Conservation (phyloP, 2,329 filamentous ascomycete species). For the Stachybotrys elegans region DNA sequence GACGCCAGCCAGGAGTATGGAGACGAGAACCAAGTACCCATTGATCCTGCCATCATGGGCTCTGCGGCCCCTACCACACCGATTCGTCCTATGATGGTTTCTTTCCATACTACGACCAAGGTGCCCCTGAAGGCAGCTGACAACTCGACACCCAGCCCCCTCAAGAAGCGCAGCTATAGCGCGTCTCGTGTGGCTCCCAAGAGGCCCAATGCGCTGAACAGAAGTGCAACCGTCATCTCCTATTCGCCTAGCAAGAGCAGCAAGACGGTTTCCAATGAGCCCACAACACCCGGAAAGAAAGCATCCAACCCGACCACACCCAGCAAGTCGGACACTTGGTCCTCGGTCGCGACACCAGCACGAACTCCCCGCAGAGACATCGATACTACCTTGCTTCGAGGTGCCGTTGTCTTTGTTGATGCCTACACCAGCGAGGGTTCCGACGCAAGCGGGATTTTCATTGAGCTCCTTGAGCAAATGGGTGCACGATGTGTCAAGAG, state of each 20-base stretch:
- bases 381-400: conserved; percentile 53
- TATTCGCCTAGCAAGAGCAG: conserved; percentile 46
- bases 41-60: conserved; percentile 41
- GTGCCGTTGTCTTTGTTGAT: conserved; percentile 76
- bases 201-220: conserved; percentile 36
- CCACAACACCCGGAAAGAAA: conserved; percentile 17
- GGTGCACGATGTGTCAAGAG: conserved; percentile 73
- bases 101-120: conserved; percentile 69
- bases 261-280: conserved; percentile 10
- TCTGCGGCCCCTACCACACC: conserved; percentile 40
- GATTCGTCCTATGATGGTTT: conserved; percentile 41
- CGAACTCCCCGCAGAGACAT: conserved; percentile 52
- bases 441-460: conserved; percentile 76
- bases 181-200: conserved; percentile 40
- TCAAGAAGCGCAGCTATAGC: conserved; percentile 47
- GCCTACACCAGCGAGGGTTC: conserved; percentile 77
- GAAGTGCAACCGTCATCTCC: conserved; percentile 49
- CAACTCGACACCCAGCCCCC: conserved; percentile 44
- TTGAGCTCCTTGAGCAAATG: conserved; percentile 74
- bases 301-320: conserved; percentile 32
- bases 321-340: conserved; percentile 48
- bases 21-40: conserved; percentile 58
- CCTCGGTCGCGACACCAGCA: conserved; percentile 48
- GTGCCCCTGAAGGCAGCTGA: conserved; percentile 68
- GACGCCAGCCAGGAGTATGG: conserved; percentile 62